Base-by-base conservation (phyloP, 2,329 filamentous ascomycete genomes). In the Epichloe gansuensis region DNA sequence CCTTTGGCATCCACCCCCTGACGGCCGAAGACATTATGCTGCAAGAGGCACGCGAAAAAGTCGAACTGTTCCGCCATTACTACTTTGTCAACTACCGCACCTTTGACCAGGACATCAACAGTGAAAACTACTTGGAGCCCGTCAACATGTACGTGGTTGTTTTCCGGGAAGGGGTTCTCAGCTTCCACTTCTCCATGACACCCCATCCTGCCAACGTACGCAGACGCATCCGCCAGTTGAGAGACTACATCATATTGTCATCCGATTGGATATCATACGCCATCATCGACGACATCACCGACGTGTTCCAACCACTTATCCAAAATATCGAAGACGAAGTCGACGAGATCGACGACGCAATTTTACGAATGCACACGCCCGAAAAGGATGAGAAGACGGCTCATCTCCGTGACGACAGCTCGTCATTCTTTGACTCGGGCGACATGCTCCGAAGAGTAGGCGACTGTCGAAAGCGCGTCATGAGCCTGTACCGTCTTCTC, bases 241-340 rank as follows among this genome's bases (percentile, higher is more conserved):
- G 87, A 57, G 93, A 98, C 67, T 98, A 95, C 66, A 78, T 97
- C 60, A 87, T 95, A 43, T 74, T 97, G 12, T 91, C 87, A 46
- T 88, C 91, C 0, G 93, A 98, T 66, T 98, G 93, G 93, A 96
- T 98, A 59, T 95, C 89, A 7, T 98, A 98, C 63, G 93, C 90
- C 47, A 86, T 96, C 58, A 96, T 97, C 57, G 93, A 98, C 68
- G 93, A 98, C 65, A 95, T 98, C 60, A 98, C 93, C 5, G 93
- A 98, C 66, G 90, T 89, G 2, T 98, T 96, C 63, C 87, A 85
- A 5, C 93, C 93, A 0, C 73, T 97, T 47, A 96, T 98, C 52
- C 86, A 95, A 60, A 82, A 79, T 25, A 95, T 98, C 49, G 93
- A 98, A 66, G 84, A 95, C 47, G 91, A 98, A 65, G 93, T 97